A percentile compares a stretch with the other conserved stretches of the same genome.
Conservation (phyloP, 345 rosid genomes). For the Gossypium herbaceum region DNA sequence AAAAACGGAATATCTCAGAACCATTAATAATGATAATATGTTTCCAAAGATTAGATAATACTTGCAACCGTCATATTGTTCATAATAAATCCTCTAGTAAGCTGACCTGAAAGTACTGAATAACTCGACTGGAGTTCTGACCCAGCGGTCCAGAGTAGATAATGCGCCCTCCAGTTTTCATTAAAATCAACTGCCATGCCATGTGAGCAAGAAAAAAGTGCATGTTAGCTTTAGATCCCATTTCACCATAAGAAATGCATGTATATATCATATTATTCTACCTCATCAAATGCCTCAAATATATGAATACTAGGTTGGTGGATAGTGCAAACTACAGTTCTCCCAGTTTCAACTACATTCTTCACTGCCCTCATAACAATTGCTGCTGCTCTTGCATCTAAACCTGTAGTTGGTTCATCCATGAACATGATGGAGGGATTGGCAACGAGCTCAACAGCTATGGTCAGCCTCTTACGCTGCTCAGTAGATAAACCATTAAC, state of each 20-base stretch:
- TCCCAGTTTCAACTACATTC: constrained; percentile 42
- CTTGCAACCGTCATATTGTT: not conserved
- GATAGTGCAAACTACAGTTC: constrained; percentile 52
- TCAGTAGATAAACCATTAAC: constrained; percentile 42
- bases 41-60: not conserved
- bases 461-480: constrained; percentile 48
- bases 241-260: not conserved
- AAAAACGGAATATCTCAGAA: not conserved
- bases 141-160: constrained; percentile 77
- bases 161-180: constrained; percentile 63
- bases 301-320: constrained; percentile 53
- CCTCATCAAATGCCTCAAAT: constrained; percentile 51
- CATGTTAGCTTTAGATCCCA: not conserved
- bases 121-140: constrained; percentile 45
- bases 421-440: constrained; percentile 49
- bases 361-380: constrained; percentile 54
- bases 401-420: constrained; percentile 55
- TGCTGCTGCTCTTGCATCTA: constrained; percentile 56
- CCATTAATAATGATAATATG: not conserved
- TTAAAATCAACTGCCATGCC: constrained; percentile 48
- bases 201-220: not conserved
- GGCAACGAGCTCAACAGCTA: constrained; percentile 52
- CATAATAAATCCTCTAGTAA: not conserved
- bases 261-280: constrained; percentile 5
- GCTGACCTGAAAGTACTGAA: constrained; percentile 65